Base-by-base conservation (phyloP, 2,329 filamentous ascomycete genomes). In the Pseudogymnoascus pannorum region DNA sequence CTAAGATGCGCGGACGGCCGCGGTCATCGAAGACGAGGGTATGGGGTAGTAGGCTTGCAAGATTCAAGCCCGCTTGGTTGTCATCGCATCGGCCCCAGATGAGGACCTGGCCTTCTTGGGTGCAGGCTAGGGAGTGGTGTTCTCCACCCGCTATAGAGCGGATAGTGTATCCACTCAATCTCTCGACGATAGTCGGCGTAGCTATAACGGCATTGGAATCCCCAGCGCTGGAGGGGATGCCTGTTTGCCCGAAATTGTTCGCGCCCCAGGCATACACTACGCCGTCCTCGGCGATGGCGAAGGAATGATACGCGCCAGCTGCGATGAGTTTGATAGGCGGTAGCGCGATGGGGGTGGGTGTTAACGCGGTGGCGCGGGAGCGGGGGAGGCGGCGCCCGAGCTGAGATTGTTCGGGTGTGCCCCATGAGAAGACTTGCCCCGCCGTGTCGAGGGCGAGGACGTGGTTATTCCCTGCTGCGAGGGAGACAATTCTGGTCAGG, bases 201-300 rank as follows among this genome's bases (percentile, higher is more conserved):
- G 88, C 80, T 57, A 96, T 82, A 63, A 87, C 84, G 31, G 87
- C 87, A 66, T 88, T 85, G 58, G 87, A 84, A 62, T 87, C 82
- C 31, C 86, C 87, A 8, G 83, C 85, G 60, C 81, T 78, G 40
- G 84, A 80, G 11, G 79, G 77, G 62, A 87, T 80, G 33, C 88
- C 91, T 9, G 89, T 89, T 76, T 96, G 87, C 64, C 87, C 89
- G 74, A 89, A 95, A 75, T 89, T 92, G 80, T 96, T 96, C 26
- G 93, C 78, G 26, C 92, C 91, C 91, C 91, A 96, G 0, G 86
- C 83, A 74, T 86, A 94, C 35, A 93, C 87, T 26, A 82, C 80
- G 38, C 86, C 86, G 29, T 86, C 81, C 64, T 85, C 82, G 67
- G 83, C 81, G 58, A 91, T 81, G 57, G 87, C 88, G 68, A 96